Evolutionary conservation across 805 yeast species (phyloP).

Genomic region (Monosporozyma servazzii): DNA sequence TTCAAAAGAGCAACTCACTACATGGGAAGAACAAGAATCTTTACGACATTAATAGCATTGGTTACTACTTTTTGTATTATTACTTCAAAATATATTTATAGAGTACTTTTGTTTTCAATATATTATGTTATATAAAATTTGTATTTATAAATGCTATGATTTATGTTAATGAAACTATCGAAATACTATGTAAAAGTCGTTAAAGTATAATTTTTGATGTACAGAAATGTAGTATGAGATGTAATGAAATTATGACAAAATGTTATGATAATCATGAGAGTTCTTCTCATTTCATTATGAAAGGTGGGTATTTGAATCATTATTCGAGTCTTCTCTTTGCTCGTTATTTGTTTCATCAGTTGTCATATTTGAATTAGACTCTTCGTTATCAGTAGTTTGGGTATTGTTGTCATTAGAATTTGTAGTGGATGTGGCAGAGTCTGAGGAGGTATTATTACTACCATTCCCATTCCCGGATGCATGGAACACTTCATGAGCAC

Average conservation of each 20-base stretch:
- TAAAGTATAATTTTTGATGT: not conserved
- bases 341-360: not conserved
- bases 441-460: not conserved
- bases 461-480: not conserved
- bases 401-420: not conserved
- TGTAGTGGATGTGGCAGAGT: not conserved
- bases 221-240: not conserved
- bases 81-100: not conserved
- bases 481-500: conserved; percentile 4
- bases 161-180: not conserved
- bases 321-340: not conserved
- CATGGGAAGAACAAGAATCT: conserved; percentile 31
- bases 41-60: not conserved
- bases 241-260: not conserved
- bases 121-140: conserved; percentile 1
- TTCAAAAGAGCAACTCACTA: conserved; percentile 37
- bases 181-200: not conserved
- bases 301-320: not conserved
- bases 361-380: not conserved
- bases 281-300: not conserved
- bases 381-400: not conserved
- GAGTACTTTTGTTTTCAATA: conserved; percentile 2
- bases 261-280: not conserved
- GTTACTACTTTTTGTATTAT: conserved; percentile 4
- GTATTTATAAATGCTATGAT: not conserved